Percentiles rank a stretch among this genome's conserved stretches.
These are phyloP conservation scores for Coemansia aciculifera DNA, from an alignment of 192 early-diverging fungal genomes.

Conservation along the genomic window DNA sequence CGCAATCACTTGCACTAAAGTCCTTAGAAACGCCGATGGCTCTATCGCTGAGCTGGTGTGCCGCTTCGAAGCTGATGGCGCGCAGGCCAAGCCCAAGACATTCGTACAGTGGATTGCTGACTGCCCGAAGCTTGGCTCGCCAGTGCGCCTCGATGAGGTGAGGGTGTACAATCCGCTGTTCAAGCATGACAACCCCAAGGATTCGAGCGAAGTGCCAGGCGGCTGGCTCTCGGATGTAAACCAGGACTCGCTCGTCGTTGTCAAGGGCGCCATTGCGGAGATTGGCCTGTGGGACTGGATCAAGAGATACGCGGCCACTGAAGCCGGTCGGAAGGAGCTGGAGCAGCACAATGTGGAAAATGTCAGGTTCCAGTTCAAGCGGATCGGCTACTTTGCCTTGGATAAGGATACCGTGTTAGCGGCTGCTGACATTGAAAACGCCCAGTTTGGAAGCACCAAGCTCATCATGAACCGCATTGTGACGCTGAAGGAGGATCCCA, in stretches of 20 bases:
- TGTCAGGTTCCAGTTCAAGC: constrained; percentile 89
- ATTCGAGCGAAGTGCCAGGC: constrained; percentile 76
- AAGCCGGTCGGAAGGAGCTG: constrained; percentile 55
- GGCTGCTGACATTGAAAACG: constrained; percentile 58
- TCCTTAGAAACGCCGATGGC: constrained; percentile 76
- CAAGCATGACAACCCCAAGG: constrained; percentile 81
- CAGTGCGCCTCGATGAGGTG: constrained; percentile 80
- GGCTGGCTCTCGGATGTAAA: constrained; percentile 93
- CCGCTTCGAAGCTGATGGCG: constrained; percentile 74
- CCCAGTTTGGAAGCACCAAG: constrained; percentile 61
- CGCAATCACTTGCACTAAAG: constrained; percentile 84
- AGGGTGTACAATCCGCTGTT: constrained; percentile 88
- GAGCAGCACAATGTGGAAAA: constrained; percentile 70
- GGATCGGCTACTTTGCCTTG: constrained; percentile 98
- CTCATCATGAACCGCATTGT: constrained; percentile 69
- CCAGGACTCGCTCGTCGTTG: constrained; percentile 67
- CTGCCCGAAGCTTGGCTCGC: constrained; percentile 76
- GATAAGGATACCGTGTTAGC: constrained; percentile 83
- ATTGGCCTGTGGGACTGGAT: constrained; percentile 76
- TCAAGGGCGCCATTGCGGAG: constrained; percentile 76
- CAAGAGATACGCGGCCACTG: constrained; percentile 51
- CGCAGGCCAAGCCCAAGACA: constrained; percentile 82
- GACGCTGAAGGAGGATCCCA: constrained; percentile 69
- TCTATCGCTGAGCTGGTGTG: constrained; percentile 81
- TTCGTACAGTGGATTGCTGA: constrained; percentile 99